Conservation (phyloP, 768 basidiomycete genomes). For the Auricularia cornea region DNA sequence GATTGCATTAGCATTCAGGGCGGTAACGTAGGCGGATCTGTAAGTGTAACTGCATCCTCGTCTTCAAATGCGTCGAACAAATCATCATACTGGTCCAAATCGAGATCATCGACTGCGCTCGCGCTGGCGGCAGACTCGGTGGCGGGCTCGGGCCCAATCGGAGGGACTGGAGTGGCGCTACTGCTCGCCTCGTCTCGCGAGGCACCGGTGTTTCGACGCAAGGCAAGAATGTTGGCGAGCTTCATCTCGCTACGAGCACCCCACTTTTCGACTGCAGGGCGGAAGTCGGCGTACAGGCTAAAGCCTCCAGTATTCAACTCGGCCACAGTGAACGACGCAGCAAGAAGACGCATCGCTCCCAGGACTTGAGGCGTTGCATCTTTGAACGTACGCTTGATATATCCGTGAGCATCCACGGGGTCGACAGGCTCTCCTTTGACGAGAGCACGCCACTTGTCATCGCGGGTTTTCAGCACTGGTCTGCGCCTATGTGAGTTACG, state of each 20-base stretch:
- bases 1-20: too few relatives aligned
- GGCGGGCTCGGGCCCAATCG: too few relatives aligned
- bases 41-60: too few relatives aligned
- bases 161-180: too few relatives aligned
- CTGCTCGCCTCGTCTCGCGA: too few relatives aligned
- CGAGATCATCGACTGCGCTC: neutral
- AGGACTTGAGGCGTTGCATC: conserved; percentile 72
- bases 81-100: conserved; percentile 3
- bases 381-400: conserved; percentile 70
- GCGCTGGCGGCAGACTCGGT: conserved; percentile 2
- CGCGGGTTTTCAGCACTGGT: conserved; percentile 67
- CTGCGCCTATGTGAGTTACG: conserved; percentile 30
- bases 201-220: conserved; percentile 18
- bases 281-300: conserved; percentile 77
- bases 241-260: conserved; percentile 70
- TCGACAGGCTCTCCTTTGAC: conserved; percentile 57
- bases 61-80: too few relatives aligned
- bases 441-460: conserved; percentile 76
- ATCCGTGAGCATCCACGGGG: conserved; percentile 72
- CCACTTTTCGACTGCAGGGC: conserved; percentile 77
- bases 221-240: conserved; percentile 57
- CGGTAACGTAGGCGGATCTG: too few relatives aligned
- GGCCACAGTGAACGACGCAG: conserved; percentile 45
- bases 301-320: conserved; percentile 65
- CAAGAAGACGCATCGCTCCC: conserved; percentile 67